Base-by-base conservation (phyloP, 352 stramenopile species). In the Phytophthora podocarpi region DNA sequence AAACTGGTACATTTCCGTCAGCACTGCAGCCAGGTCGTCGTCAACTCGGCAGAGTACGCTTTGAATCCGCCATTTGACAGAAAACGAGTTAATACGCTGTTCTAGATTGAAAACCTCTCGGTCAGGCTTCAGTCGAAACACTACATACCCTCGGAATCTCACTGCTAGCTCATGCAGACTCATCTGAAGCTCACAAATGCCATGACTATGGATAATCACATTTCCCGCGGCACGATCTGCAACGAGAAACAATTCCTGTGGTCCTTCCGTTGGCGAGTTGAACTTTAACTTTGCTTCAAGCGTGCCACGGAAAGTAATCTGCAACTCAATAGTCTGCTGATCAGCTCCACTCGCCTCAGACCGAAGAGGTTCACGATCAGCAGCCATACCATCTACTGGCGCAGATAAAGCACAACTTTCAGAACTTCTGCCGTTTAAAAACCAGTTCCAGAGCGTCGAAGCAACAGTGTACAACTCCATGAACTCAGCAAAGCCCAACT, bases 1-100 rank as follows among this genome's bases (percentile, higher is more conserved):
- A 28, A 80, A 76, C 21, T 82, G 61, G 26, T 81, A 77, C 4
- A 84, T 66, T 46, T 89, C 80, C 26, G 75, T 85, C n/a, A 85
- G 36, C 6, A 82, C 45, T 0, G 64, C 36, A 13, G 76, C 70
- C 4, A 89, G 43, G 24, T 89, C 74, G n/a, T 76, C 58, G 42
- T 89, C 75, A 21, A 88, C 45, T 13, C 57, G 54, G 41, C 77
- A 87, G 15, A 59, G 18, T 2, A 87, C 16, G 15, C 69, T 73
- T 34, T 88, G 65, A 9, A 88, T 55, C 8, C 72, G 74, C 74
- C 79, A 91, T 58, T 76, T 80, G 34, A 89, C 18, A 4, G 81
- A 72, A 3, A 89, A 7, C 7, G 40, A 75, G 4, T 65, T 36
- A 12, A 54, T 41, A 12, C 80, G 67, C 18, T 78, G 63, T 59